These are phyloP conservation scores for Theobroma grandiflorum DNA, from an alignment of 441 rosid species.

Conservation along the genomic window DNA sequence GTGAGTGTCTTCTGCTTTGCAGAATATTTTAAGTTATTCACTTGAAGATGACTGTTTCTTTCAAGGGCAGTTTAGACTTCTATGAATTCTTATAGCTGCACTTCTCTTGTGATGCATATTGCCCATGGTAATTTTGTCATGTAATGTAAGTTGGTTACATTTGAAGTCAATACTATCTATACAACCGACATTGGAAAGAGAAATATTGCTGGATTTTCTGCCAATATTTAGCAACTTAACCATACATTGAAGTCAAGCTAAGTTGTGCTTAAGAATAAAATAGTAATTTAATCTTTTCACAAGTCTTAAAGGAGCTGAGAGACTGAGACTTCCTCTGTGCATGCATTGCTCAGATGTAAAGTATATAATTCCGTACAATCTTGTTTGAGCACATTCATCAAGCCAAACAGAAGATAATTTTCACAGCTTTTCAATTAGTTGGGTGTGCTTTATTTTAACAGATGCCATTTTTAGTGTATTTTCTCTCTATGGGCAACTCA, in stretches of 20 bases:
- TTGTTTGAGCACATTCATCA: not conserved
- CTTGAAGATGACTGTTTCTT: not conserved
- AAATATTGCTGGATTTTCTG: not conserved
- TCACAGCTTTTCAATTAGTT: not conserved
- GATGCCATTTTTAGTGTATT: not conserved
- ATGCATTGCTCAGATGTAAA: not conserved
- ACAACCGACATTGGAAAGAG: not conserved
- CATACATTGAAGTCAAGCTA: not conserved
- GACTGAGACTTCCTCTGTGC: not conserved
- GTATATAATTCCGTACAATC: not conserved
- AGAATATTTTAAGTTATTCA: not conserved
- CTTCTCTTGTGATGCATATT: not conserved
- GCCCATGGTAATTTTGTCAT: not conserved
- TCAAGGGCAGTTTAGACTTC: not conserved
- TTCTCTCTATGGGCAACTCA: not conserved
- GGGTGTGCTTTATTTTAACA: not conserved
- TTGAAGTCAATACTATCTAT: not conserved
- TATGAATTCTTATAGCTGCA: conserved; percentile 7
- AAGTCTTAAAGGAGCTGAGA: not conserved
- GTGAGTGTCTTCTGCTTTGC: conserved; percentile 49
- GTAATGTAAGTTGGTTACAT: not conserved
- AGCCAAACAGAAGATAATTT: not conserved
- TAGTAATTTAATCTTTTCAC: conserved; percentile 3
- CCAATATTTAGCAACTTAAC: not conserved
- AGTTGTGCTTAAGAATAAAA: not conserved